Conservation (phyloP, 129 eudicot genomes). For the Tagetes erecta region DNA sequence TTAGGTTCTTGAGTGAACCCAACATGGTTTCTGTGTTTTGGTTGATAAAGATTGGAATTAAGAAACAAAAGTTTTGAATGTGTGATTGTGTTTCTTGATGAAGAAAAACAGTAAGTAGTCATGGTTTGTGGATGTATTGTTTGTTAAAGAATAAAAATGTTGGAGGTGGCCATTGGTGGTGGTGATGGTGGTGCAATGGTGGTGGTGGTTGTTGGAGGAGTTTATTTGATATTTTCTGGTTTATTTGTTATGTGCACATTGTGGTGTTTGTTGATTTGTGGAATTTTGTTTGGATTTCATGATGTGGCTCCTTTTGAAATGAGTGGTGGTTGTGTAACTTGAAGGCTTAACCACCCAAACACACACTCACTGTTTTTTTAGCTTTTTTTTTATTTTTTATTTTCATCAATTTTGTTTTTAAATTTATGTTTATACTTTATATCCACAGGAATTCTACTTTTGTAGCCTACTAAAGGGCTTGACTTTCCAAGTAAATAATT, state of each 20-base stretch:
- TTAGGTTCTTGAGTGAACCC: conserved; percentile 35
- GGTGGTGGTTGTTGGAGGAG: conserved; percentile 11
- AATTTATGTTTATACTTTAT: conserved; percentile 25
- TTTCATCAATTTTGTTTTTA: not conserved
- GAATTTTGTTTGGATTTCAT: conserved; percentile 44
- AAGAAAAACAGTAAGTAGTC: conserved; percentile 70
- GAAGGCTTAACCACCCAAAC: conserved; percentile 39
- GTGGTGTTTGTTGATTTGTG: conserved; percentile 41
- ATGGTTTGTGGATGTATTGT: conserved; percentile 42
- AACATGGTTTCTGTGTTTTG: conserved; percentile 36
- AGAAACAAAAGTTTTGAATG: conserved; percentile 38
- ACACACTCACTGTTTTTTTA: conserved; percentile 16
- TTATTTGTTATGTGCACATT: conserved; percentile 15
- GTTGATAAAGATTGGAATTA: conserved; percentile 38
- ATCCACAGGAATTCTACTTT: conserved; percentile 27
- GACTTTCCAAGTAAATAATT: not conserved
- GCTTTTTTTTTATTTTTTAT: not conserved
- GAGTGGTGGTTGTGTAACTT: conserved; percentile 59
- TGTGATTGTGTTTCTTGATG: conserved; percentile 53
- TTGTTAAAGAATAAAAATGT: conserved; percentile 37
- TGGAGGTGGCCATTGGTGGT: conserved; percentile 53
- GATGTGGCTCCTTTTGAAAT: conserved; percentile 42
- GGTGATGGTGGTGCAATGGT: conserved; percentile 11
- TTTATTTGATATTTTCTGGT: conserved; percentile 6
- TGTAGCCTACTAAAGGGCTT: not conserved